Conservation (phyloP, 2,329 filamentous ascomycete species). For the Huntiella decipiens region DNA sequence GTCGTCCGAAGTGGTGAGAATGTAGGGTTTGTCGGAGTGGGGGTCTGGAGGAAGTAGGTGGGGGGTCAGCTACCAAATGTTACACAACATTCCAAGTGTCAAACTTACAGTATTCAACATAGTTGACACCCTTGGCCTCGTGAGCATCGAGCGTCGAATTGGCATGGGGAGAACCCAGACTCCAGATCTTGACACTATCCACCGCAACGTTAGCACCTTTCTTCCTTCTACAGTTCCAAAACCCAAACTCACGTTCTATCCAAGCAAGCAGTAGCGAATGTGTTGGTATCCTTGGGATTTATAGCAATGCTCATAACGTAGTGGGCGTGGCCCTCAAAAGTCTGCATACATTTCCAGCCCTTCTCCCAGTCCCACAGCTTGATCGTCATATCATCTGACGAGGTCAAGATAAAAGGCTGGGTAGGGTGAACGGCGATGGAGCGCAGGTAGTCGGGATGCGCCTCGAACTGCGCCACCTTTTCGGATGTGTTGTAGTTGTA, state of each 20-base stretch:
- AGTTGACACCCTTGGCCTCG: constrained; percentile 93
- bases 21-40: constrained; percentile 60
- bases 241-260: constrained; percentile 34
- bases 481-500: constrained; percentile 99
- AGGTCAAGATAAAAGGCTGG: constrained; percentile 87
- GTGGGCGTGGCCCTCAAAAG: constrained; percentile 90
- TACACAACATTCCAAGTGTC: too few relatives aligned
- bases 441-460: constrained; percentile 94
- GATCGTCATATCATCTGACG: constrained; percentile 96
- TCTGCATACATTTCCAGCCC: constrained; percentile 90
- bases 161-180: constrained; percentile 73
- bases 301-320: constrained; percentile 95
- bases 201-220: not conserved
- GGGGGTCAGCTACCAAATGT: too few relatives aligned
- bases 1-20: constrained; percentile 92
- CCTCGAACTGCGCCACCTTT: constrained; percentile 93
- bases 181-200: constrained; percentile 89
- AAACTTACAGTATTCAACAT: constrained; percentile 57
- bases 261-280: constrained; percentile 78
- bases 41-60: constrained; percentile 23
- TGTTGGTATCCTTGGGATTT: constrained; percentile 94
- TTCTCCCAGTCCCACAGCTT: constrained; percentile 99
- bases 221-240: not conserved
- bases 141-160: constrained; percentile 96
- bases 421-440: constrained; percentile 91